Evolutionary conservation across 768 basidiomycete genomes (phyloP), one percentile per base, ranked within the genome.

Genomic region (Mycena olivaceomarginata): DNA sequence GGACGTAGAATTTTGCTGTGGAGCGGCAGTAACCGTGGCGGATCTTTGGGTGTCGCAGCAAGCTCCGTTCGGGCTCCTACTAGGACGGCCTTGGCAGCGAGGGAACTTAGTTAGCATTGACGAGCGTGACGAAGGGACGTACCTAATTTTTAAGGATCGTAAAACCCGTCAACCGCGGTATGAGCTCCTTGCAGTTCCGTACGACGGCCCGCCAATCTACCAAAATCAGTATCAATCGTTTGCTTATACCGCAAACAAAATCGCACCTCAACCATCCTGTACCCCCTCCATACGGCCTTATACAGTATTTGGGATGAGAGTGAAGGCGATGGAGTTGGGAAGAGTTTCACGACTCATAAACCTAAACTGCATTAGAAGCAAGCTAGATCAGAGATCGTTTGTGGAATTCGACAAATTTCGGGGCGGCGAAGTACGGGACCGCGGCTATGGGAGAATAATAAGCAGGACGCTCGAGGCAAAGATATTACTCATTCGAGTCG

Each of bases 11-110:
- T 62, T 86, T 3, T 41, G 37, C 8, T 81, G 81, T 48, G 84
- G 85, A 70, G 72, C 51, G 7, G 74, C 84, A 1, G 25, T 15
- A 0, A 84, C 83, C 0, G 72, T 85, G 0, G 25, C 25, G 1
- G 25, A 25, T 25, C 25, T 25, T 25, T 25, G 25, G 25, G 25
- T 25, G 25, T 25, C 79, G 10, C 70, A 70, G 11, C 67, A 81
- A 20, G 71, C 77, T 0, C 80, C 78, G 0, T 82, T 81, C 41
- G 60, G 67, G 4, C 41, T 82, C 18, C 48, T 82, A 10, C 73
- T 82, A 4, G 82, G 81, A 9, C 37, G 81, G 6, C 81, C 81
- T 1, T 81, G 81, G 81, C 81, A 81, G 63, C 63, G 70, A 8
- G 75, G 75, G 25, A 81, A 81, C 22, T 74, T 77, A 8, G 81